Percentiles rank a stretch among this genome's conserved stretches.
Conservation (phyloP, 2,329 filamentous ascomycete species). For the Thielaviopsis populi region DNA sequence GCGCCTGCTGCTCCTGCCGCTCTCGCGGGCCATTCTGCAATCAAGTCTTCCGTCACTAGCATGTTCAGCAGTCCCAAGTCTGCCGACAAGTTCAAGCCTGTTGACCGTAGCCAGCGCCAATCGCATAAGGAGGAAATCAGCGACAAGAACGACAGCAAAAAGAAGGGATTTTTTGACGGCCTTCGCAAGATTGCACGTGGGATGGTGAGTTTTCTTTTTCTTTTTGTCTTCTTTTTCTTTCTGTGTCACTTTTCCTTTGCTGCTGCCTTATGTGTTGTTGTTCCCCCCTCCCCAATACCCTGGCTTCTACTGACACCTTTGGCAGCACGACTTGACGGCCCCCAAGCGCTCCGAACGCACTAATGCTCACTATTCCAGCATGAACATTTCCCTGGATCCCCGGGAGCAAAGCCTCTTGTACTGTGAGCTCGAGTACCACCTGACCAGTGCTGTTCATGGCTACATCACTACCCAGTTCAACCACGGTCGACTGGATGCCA, state of each 20-base stretch:
- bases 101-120: not conserved
- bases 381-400: conserved; percentile 37
- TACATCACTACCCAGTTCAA: conserved; percentile 40
- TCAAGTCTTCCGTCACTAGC: not conserved
- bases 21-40: not conserved
- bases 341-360: not conserved
- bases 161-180: conserved; percentile 32
- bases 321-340: conserved; percentile 1
- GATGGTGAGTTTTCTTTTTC: conserved; percentile 28
- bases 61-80: not conserved
- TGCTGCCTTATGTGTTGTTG: not conserved
- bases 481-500: conserved; percentile 37
- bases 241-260: no score
- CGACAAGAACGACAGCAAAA: conserved; percentile 21
- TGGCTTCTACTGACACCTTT: not conserved
- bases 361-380: conserved; percentile 19
- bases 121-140: not conserved
- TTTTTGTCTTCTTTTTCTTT: not conserved
- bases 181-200: conserved; percentile 40
- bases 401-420: conserved; percentile 45
- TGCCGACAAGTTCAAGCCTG: not conserved
- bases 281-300: no score
- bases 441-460: conserved; percentile 36
- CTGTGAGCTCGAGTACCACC: conserved; percentile 41
- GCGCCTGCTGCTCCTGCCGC: no score